These are phyloP conservation scores for Verticillium longisporum DNA, from an alignment of 2,329 filamentous ascomycete genomes.

Conservation along the genomic window DNA sequence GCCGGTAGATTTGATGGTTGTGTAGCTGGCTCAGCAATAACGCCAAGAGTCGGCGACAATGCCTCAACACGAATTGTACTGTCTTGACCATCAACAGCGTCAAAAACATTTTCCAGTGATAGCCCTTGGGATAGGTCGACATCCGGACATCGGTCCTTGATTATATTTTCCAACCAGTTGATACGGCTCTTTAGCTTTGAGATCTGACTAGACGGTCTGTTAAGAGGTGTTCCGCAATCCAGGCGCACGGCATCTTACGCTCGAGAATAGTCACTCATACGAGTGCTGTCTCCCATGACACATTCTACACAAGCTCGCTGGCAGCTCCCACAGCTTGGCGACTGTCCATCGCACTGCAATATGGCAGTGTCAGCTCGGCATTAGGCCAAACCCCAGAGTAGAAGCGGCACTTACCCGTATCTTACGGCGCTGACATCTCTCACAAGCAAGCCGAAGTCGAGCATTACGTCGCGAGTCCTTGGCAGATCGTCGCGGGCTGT, in stretches of 20 bases:
- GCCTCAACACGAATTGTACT: not conserved
- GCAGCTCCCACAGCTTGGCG: conserved; percentile 35
- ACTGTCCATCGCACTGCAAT: conserved; percentile 34
- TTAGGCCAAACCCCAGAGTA: not conserved
- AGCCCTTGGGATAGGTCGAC: conserved; percentile 25
- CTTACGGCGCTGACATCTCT: conserved; percentile 39
- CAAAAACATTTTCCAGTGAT: not conserved
- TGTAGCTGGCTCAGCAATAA: not conserved
- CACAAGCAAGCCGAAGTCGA: conserved; percentile 13
- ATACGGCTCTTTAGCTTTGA: conserved; percentile 32
- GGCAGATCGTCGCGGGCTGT: conserved; percentile 5
- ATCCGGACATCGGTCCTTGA: conserved; percentile 32
- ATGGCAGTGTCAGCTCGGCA: not conserved
- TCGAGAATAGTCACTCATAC: conserved; percentile 30
- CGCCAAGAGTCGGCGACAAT: not conserved
- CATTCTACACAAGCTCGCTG: conserved; percentile 32
- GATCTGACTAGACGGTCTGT: conserved; percentile 9
- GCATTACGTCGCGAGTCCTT: conserved; percentile 16
- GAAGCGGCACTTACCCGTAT: conserved; percentile 29
- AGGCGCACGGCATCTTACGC: conserved; percentile 21
- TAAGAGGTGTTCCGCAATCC: not conserved
- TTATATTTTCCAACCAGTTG: conserved; percentile 37
- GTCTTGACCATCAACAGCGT: not conserved
- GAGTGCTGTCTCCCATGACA: conserved; percentile 34
- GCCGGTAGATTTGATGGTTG: not conserved